These are phyloP conservation scores for Cutaneotrichosporon dermatis DNA, from an alignment of 1,284 basidiomycete genomes.

Conservation along the genomic window DNA sequence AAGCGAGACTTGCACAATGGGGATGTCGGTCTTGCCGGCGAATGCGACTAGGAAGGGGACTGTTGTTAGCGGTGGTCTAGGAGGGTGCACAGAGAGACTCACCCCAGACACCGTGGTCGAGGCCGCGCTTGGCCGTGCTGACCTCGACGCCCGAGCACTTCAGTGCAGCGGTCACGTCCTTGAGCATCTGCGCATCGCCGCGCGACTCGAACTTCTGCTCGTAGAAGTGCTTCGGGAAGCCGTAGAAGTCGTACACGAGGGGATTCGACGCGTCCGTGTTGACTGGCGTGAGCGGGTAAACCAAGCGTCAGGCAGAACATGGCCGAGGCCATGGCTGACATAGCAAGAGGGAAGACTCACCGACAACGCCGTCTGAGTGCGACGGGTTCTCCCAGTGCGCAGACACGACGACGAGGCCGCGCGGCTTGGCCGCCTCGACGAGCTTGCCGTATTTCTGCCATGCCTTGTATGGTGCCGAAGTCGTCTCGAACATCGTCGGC, in stretches of 20 bases:
- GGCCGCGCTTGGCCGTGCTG: conserved; percentile 36
- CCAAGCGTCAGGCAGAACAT: neutral
- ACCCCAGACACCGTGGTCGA: conserved; percentile 52
- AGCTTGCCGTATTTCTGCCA: conserved; percentile 47
- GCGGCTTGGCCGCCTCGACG: conserved; percentile 34
- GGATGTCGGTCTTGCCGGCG: conserved; percentile 35
- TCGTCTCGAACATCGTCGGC: conserved; percentile 48
- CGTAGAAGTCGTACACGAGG: conserved; percentile 52
- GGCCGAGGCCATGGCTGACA: no score
- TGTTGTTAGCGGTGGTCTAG: conserved; percentile 32
- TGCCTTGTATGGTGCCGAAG: conserved; percentile 45
- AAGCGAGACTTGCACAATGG: conserved; percentile 50
- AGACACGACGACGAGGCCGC: conserved; percentile 49
- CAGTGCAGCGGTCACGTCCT: conserved; percentile 33
- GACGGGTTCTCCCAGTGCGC: conserved; percentile 52
- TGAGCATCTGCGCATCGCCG: conserved; percentile 28
- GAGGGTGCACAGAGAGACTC: conserved; percentile 20
- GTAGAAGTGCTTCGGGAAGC: conserved; percentile 50
- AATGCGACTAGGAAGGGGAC: conserved; percentile 51
- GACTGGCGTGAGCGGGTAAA: conserved; percentile 25
- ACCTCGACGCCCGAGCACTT: conserved; percentile 29
- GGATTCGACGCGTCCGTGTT: conserved; percentile 45
- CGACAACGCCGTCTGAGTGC: conserved; percentile 21
- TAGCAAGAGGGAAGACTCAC: conserved; percentile 23
- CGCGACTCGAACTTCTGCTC: conserved; percentile 41